Conservation (phyloP, 257 asterid genomes). For the Capsicum baccatum region DNA sequence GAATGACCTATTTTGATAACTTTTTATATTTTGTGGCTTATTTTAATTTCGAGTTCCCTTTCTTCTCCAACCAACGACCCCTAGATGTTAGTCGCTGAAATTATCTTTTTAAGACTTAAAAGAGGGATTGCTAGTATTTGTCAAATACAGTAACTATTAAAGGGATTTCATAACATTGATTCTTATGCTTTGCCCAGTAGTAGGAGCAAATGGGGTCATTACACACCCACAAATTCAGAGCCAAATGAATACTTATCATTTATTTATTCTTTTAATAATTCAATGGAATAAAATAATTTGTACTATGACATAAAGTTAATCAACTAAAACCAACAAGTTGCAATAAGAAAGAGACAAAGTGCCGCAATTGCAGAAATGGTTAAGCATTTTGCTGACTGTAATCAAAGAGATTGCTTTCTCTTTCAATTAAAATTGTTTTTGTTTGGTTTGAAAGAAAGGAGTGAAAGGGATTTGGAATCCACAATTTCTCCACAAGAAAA, state of each 20-base stretch:
- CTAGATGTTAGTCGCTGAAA: too few species aligned
- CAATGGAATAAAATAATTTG: not conserved
- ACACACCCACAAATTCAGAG: slow-evolving; percentile 27
- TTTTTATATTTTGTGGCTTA: too few species aligned
- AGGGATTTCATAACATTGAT: not conserved
- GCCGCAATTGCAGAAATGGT: slow-evolving; percentile 43
- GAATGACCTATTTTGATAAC: too few species aligned
- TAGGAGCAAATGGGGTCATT: slow-evolving; percentile 6
- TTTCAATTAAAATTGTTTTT: slow-evolving; percentile 24
- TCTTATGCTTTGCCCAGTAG: not conserved
- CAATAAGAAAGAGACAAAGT: slow-evolving; percentile 36
- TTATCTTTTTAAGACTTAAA: not conserved
- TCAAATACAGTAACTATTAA: not conserved
- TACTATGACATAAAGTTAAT: not conserved
- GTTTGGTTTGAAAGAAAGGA: slow-evolving; percentile 29
- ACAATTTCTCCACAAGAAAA: slow-evolving; percentile 27
- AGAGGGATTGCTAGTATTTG: not conserved
- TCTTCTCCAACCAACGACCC: too few species aligned
- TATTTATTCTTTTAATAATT: not conserved
- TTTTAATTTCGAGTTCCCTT: too few species aligned
- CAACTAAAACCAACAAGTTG: not conserved
- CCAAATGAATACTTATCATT: not conserved
- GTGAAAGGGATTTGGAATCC: slow-evolving; percentile 40
- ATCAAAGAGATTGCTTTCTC: slow-evolving; percentile 27
- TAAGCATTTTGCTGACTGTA: slow-evolving; percentile 33